phyloP scores from a whole-genome alignment of 148 eudicot genomes.

The Agrostemma githago region DNA sequence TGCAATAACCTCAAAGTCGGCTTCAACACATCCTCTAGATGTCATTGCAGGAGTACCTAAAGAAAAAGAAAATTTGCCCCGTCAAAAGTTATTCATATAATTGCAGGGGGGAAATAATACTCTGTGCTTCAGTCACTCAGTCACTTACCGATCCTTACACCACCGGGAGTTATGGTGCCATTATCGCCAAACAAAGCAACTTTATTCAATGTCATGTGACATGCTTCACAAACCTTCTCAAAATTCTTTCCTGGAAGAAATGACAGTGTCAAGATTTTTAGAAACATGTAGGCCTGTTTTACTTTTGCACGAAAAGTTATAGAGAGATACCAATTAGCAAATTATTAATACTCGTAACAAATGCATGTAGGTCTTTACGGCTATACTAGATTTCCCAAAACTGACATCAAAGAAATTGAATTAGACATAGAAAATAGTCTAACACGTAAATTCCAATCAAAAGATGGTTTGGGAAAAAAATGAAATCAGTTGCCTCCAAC shows the following conservation, averaged over 20 bases:
- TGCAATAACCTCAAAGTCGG: slow-evolving; percentile 79
- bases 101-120: background rate
- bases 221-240: slow-evolving; percentile 89
- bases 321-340: background rate
- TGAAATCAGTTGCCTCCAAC: no score
- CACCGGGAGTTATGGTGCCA: slow-evolving; percentile 71
- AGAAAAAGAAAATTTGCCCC: background rate
- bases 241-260: slow-evolving; percentile 54
- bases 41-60: slow-evolving; percentile 99
- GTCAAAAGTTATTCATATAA: background rate
- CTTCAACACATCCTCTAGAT: slow-evolving; percentile 79
- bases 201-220: slow-evolving; percentile 84
- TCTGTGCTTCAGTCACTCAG: slow-evolving; percentile 15
- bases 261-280: slow-evolving; percentile 3
- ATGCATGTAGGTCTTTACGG: no score
- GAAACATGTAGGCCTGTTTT: background rate
- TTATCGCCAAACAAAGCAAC: slow-evolving; percentile 73
- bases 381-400: no score
- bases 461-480: no score
- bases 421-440: no score
- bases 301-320: background rate
- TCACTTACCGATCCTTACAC: slow-evolving; percentile 44
- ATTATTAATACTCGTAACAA: no score
- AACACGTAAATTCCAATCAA: no score
- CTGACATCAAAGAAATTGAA: no score